Evolutionary conservation across 2,329 filamentous ascomycete genomes (phyloP), one percentile per base, ranked within the genome.

Genomic region (Rutstroemia sp.): DNA sequence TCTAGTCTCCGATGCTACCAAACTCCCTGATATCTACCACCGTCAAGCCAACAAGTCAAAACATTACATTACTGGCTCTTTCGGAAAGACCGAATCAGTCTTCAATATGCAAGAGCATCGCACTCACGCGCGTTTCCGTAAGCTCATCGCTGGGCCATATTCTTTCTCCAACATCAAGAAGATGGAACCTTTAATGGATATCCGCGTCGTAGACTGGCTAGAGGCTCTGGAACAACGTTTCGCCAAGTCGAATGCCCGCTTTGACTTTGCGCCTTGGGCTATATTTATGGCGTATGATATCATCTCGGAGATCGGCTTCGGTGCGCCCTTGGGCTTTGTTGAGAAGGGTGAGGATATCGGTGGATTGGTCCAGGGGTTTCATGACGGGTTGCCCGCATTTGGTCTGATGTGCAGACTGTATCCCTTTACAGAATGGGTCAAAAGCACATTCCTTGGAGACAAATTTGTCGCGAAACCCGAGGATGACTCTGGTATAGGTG

Each of bases 31-130:
- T 12, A 76, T 84, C 27, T 84, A 83, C 68, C 72, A 74, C 52
- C 75, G 79, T 17, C 71, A 77, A 59, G 78, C 76, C 4, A 73
- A 80, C 69, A 84, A 84, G 64, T 78, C 78, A 0, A 73, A 78
- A 44, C 76, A 81, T 65, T 84, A 83, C 64, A 79, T 82, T 57
- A 78, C 78, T 0, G 79, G 79, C 17, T 77, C 73, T n/a, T 81
- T 83, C 60, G 79, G 80, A 17, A 74, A 78, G 52, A 75, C 72
- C 3, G 79, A 82, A 58, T 75, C 73, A 1, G 61, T 83, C 5
- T 81, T 84, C 66, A 81, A 82, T 58, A 81, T 81, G 74, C 76
- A 77, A 57, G 74, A 78, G 45, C 71, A 76, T 50, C 72, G 72
- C 55, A 69, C 70, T 8, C 81, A 84, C 64, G 72, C 78, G 2